Base-by-base conservation (phyloP, 768 basidiomycete genomes). In the Podaxis sp. region DNA sequence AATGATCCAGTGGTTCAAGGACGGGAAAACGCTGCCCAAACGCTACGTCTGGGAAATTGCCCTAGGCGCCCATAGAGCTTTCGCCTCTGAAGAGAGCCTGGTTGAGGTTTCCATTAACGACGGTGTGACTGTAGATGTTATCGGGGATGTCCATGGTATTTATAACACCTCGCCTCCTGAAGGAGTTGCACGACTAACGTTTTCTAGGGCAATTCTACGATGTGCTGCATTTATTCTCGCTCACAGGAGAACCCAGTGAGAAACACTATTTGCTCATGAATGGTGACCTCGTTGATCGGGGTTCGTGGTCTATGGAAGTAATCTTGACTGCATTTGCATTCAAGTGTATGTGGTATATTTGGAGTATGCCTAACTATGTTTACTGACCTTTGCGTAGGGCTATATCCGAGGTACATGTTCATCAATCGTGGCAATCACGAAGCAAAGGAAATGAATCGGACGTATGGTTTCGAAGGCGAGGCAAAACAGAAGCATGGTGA, bases 371-470 rank as follows among this genome's bases (percentile, higher is more conserved):
- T 55, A 35, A 13, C 23, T 37, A 35, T 23, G 38, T 62, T 47
- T 50, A 50, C 61, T 62, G 11, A 65, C 55, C 28, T 27, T 42
- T 57, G n/a, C 28, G 62, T 66, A 93, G 93, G 95, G 95, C 76
- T 98, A 59, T 94, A 92, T 74, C 96, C 96, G 3, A 84, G 84
- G 60, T 84, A 79, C 61, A 92, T 98, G 81, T 96, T 83, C 72
- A 85, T 99, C 70, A 98, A 99, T 72, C 85, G 96, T 64, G 96
- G 96, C 16, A 98, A 98, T 75, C 96, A 98, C 69, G 94, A 96
- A 75, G 88, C 93, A 62, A 91, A 92, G 71, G 95, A 98, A 50
- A 98, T 99, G 97, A 99, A 99, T 74, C 78, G 89, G 52, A 84
- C 88, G 21, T 95, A 96, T 72, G 94, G 94, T 1, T 95, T 95